Conservation (phyloP, 1,284 basidiomycete genomes). For the Naganishia sp. region DNA sequence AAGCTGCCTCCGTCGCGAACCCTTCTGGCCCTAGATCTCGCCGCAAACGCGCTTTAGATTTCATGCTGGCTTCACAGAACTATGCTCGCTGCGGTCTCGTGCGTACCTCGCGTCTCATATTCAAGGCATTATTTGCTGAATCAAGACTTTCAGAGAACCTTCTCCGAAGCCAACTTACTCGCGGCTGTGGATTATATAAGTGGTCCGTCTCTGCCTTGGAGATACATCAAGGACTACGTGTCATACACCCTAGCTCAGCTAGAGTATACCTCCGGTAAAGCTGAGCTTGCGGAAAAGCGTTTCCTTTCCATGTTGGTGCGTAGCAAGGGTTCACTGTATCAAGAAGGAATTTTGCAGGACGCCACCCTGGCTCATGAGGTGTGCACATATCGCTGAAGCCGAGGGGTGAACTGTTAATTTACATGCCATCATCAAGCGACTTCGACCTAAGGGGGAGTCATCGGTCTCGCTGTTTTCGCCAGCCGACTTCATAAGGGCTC, state of each 20-base stretch:
- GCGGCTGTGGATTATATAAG: slow-evolving; percentile 51
- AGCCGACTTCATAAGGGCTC: neutral
- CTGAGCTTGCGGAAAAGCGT: slow-evolving; percentile 55
- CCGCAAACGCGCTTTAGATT: slow-evolving; percentile 57
- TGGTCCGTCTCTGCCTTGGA: slow-evolving; percentile 50
- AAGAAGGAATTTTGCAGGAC: slow-evolving; percentile 55
- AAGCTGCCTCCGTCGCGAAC: slow-evolving; percentile 55
- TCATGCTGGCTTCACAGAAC: slow-evolving; percentile 57
- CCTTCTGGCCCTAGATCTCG: slow-evolving; percentile 37
- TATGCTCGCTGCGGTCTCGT: slow-evolving; percentile 60
- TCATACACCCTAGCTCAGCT: slow-evolving; percentile 46
- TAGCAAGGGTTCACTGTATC: slow-evolving; percentile 40
- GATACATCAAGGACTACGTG: slow-evolving; percentile 54
- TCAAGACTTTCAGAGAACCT: slow-evolving; percentile 48
- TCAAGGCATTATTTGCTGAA: neutral
- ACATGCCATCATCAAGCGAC: neutral
- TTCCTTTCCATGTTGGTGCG: slow-evolving; percentile 53
- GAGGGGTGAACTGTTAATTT: neutral
- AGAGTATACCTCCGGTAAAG: slow-evolving; percentile 50
- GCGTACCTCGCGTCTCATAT: slow-evolving; percentile 46
- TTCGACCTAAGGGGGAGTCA: neutral
- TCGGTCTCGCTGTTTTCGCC: neutral
- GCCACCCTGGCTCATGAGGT: slow-evolving; percentile 55
- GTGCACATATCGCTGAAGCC: neutral
- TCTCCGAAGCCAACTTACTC: slow-evolving; percentile 53